A percentile compares a stretch with the other conserved stretches of the same genome.
phyloP scores from a whole-genome alignment of 768 basidiomycete species.

The Mycena crocata region DNA sequence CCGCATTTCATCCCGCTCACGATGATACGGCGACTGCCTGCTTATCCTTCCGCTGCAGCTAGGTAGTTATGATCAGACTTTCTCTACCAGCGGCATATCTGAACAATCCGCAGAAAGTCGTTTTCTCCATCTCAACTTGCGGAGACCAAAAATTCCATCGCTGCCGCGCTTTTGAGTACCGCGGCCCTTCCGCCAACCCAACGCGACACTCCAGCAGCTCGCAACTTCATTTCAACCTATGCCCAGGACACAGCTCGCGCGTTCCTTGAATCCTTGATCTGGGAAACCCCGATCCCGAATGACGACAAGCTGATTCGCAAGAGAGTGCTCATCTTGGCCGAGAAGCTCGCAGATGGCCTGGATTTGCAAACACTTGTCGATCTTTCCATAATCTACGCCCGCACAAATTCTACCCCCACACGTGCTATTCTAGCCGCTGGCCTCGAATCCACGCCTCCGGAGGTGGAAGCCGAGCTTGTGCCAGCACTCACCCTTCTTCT shows the following conservation, averaged over 20 bases:
- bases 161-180: conserved; percentile 57
- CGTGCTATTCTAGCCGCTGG: conserved; percentile 58
- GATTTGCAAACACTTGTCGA: conserved; percentile 71
- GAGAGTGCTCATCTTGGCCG: conserved; percentile 65
- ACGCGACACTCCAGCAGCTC: conserved; percentile 56
- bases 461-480: conserved; percentile 59
- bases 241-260: conserved; percentile 66
- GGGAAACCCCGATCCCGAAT: conserved; percentile 50
- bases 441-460: conserved; percentile 44
- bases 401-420: conserved; percentile 55
- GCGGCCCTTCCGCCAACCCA: conserved; percentile 62
- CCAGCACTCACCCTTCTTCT: conserved; percentile 69
- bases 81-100: no score
- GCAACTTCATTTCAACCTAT: conserved; percentile 67
- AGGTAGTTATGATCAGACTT: no score
- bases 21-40: conserved; percentile 50
- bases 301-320: conserved; percentile 60
- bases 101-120: no score
- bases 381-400: conserved; percentile 67
- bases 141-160: conserved; percentile 55
- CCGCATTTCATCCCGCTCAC: background rate
- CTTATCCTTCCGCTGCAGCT: conserved; percentile 64
- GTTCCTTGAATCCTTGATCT: conserved; percentile 67
- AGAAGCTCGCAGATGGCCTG: conserved; percentile 59
- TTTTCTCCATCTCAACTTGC: conserved; percentile 65